Percentiles rank a stretch among this genome's conserved stretches.
phyloP scores from a whole-genome alignment of 768 basidiomycete species.

The Boletus rubroflammeus region DNA sequence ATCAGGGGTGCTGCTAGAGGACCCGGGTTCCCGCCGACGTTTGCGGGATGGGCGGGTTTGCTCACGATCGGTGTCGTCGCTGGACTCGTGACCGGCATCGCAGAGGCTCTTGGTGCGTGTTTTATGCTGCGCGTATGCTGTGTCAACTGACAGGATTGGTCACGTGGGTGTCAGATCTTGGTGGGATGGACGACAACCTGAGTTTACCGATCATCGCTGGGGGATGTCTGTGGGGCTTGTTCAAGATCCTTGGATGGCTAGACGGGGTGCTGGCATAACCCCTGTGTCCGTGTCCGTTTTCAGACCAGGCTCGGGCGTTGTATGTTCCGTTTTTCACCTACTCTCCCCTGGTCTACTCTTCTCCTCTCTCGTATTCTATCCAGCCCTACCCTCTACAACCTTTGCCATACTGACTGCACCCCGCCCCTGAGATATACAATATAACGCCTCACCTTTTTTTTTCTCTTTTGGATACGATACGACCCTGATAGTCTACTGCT shows the following conservation, averaged over 20 bases:
- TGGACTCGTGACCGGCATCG: slow-evolving; percentile 77
- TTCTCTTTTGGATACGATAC: not conserved
- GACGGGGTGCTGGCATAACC: slow-evolving; percentile 18
- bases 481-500: not conserved
- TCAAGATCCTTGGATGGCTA: slow-evolving; percentile 40
- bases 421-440: not conserved
- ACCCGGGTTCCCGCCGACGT: not conserved
- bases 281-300: not conserved
- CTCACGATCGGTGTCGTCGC: slow-evolving; percentile 55
- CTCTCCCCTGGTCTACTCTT: not conserved
- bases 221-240: slow-evolving; percentile 58
- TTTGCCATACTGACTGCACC: not conserved
- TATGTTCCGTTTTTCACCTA: not conserved
- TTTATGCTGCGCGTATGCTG: not conserved
- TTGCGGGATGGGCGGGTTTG: slow-evolving; percentile 43
- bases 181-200: slow-evolving; percentile 83
- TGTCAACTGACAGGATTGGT: not conserved
- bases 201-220: slow-evolving; percentile 88
- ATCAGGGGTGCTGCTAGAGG: slow-evolving; percentile 1
- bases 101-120: slow-evolving; percentile 83
- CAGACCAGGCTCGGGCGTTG: not conserved
- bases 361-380: not conserved
- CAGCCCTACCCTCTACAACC: not conserved
- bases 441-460: too few species aligned
- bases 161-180: slow-evolving; percentile 55